phyloP scores from a whole-genome alignment of 163 green algal species.

The Prototheca stagnorum region DNA sequence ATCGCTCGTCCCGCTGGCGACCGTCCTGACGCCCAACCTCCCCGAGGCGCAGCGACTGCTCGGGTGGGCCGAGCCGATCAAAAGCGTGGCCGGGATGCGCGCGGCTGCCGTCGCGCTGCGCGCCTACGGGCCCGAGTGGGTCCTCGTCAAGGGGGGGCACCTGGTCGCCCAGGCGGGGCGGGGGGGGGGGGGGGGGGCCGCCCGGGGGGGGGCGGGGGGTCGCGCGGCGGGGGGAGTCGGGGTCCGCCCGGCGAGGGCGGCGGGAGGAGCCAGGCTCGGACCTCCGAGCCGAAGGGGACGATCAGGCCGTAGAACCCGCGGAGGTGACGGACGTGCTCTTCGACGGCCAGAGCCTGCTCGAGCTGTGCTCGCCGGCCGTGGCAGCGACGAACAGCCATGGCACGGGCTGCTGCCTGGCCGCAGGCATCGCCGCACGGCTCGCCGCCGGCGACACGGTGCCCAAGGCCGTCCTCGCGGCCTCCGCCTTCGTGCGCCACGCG shows the following conservation, averaged over 20 bases:
- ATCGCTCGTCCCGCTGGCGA: constrained; percentile 66
- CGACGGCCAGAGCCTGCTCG: constrained; percentile 40
- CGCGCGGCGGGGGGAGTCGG: too few relatives aligned
- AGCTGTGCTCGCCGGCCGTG: constrained; percentile 31
- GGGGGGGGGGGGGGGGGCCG: neutral
- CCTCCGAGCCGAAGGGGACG: too few relatives aligned
- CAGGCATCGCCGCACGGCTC: constrained; percentile 65
- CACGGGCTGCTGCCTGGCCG: constrained; percentile 83
- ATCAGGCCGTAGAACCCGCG: too few relatives aligned
- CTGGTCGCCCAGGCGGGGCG: constrained; percentile 16
- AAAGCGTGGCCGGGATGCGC: constrained; percentile 41
- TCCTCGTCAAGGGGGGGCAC: constrained; percentile 90
- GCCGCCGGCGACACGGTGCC: constrained; percentile 41
- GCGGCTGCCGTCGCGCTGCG: constrained; percentile 45
- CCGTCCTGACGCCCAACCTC: constrained; percentile 84
- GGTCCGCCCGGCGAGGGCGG: neutral
- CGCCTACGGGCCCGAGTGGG: constrained; percentile 28
- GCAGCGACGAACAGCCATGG: constrained; percentile 69
- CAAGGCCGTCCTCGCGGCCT: constrained; percentile 47
- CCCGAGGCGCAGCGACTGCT: constrained; percentile 68
- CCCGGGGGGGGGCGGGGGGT: neutral
- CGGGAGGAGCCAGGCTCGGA: neutral
- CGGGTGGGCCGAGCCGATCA: constrained; percentile 32
- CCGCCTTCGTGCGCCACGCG: constrained; percentile 44
- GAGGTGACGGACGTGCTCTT: constrained; percentile 70